Conservation (phyloP, 129 eudicot genomes). For the Flaveria robusta region DNA sequence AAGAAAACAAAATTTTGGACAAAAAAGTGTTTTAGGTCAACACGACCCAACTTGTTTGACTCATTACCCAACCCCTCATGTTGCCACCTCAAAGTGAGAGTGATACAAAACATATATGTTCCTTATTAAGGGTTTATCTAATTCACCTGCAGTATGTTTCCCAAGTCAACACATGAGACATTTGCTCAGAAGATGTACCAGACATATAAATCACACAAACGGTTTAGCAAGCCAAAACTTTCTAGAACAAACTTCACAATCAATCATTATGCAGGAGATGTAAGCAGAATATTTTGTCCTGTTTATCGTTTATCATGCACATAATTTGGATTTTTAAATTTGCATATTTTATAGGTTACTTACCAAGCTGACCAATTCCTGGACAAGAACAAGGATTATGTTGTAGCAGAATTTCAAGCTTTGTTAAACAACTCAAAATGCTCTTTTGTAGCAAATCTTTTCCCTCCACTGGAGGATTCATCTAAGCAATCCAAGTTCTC, state of each 20-base stretch:
- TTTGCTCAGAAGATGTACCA: conserved; percentile 99
- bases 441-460: conserved; percentile 75
- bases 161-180: conserved; percentile 96
- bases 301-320: background rate
- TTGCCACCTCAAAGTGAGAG: background rate
- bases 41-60: background rate
- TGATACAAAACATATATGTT: background rate
- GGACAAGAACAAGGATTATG: conserved; percentile 97
- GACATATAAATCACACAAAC: conserved; percentile 84
- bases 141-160: conserved; percentile 84
- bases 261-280: conserved; percentile 99
- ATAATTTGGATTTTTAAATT: conserved; percentile 14
- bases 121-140: conserved; percentile 15
- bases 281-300: conserved; percentile 34
- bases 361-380: conserved; percentile 97
- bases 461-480: conserved; percentile 82
- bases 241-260: conserved; percentile 89
- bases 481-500: conserved; percentile 97
- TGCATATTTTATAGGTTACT: conserved; percentile 60
- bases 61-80: background rate
- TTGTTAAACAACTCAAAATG: conserved; percentile 77
- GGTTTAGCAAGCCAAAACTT: conserved; percentile 98
- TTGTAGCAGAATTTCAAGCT: conserved; percentile 96
- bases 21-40: background rate
- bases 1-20: background rate